phyloP scores from a whole-genome alignment of 768 basidiomycete species.

The Russula emetica region DNA sequence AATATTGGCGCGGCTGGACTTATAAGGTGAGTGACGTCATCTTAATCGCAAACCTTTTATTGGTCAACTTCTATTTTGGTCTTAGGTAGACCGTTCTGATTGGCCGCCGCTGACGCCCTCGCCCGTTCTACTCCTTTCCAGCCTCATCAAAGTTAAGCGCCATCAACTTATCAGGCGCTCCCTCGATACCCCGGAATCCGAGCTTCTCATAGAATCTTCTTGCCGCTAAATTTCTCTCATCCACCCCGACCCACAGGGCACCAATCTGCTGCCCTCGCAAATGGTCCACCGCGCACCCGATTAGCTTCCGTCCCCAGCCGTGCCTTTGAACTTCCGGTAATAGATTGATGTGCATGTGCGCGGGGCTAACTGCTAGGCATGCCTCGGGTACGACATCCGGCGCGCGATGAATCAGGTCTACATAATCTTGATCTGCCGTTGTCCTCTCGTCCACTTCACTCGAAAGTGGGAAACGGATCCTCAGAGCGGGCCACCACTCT shows the following conservation, averaged over 20 bases:
- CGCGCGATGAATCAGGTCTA: conserved; percentile 37
- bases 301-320: conserved; percentile 68
- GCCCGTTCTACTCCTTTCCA: conserved; percentile 12
- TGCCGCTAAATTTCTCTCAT: conserved; percentile 58
- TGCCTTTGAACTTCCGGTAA: conserved; percentile 59
- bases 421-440: conserved; percentile 41
- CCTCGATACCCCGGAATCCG: conserved; percentile 57
- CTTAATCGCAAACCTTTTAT: background rate
- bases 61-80: too few species aligned
- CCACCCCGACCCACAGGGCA: conserved; percentile 65
- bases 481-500: conserved; percentile 62
- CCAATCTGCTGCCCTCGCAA: conserved; percentile 45
- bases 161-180: conserved; percentile 46
- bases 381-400: conserved; percentile 43
- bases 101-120: background rate
- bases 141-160: conserved; percentile 47
- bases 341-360: conserved; percentile 70
- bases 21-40: conserved; percentile 12
- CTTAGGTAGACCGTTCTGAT: background rate
- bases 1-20: background rate
- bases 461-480: conserved; percentile 47
- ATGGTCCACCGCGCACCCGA: conserved; percentile 50
- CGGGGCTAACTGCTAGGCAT: conserved; percentile 61
- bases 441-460: conserved; percentile 27
- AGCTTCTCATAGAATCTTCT: conserved; percentile 57